phyloP scores from a whole-genome alignment of 164 flowering plant genomes.

The Liriodendron chinense region DNA sequence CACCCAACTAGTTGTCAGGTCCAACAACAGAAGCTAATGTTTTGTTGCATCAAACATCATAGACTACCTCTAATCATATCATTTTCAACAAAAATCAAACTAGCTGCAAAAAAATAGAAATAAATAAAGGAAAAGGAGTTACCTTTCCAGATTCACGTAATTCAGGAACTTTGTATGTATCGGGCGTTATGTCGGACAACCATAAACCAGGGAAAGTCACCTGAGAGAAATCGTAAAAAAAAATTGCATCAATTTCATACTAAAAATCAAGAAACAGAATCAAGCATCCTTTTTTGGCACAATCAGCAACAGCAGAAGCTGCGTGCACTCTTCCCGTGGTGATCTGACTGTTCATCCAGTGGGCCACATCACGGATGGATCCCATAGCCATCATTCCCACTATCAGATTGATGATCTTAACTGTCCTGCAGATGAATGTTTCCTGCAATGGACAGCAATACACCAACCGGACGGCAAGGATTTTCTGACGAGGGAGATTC shows the following conservation, averaged over 20 bases:
- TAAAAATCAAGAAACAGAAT: neutral
- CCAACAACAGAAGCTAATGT: too few relatives aligned
- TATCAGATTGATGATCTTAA: neutral
- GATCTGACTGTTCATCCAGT: neutral
- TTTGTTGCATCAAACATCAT: neutral
- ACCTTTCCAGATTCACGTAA: slow-evolving; percentile 6
- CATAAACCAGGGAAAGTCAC: slow-evolving; percentile 10
- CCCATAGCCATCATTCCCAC: neutral
- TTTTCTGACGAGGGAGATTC: neutral
- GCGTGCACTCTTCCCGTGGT: too few relatives aligned
- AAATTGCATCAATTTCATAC: neutral
- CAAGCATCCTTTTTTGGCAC: neutral
- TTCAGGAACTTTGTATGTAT: slow-evolving; percentile 10
- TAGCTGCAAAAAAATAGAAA: slow-evolving; percentile 6
- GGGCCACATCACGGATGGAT: neutral
- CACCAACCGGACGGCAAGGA: neutral
- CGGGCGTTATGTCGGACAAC: slow-evolving; percentile 8
- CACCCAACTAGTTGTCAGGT: too few relatives aligned
- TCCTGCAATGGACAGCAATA: neutral
- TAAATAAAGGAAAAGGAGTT: slow-evolving; percentile 18
- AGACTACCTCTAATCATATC: neutral
- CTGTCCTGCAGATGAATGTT: neutral
- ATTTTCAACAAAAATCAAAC: neutral
- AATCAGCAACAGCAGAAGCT: neutral
- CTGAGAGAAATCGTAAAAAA: neutral